Evolutionary conservation across 139 green algal genomes (phyloP).

Genomic region (Chlorella sorokiniana): DNA sequence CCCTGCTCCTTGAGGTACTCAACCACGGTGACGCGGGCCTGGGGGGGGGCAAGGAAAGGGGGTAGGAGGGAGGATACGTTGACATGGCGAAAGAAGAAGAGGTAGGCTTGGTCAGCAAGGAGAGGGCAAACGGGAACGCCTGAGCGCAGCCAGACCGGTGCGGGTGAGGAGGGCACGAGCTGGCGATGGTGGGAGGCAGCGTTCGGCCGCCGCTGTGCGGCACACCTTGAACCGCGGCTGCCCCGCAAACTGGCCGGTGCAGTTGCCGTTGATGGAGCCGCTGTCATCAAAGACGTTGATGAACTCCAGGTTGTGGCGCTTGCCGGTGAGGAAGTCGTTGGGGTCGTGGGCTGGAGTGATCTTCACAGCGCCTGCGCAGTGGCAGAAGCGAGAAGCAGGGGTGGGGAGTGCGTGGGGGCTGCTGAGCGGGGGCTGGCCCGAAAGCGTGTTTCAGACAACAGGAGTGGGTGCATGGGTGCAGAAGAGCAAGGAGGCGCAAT

Average conservation of each 20-base stretch:
- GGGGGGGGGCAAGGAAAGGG: background rate
- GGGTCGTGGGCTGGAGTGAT: conserved; percentile 98
- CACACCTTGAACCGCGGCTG: conserved; percentile 87
- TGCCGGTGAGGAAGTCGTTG: conserved; percentile 94
- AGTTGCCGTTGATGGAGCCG: conserved; percentile 80
- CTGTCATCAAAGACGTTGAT: conserved; percentile 97
- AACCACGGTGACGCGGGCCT: conserved; percentile 82
- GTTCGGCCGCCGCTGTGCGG: background rate
- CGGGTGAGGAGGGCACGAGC: too few species aligned
- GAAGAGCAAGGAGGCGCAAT: background rate
- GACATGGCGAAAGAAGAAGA: too few species aligned
- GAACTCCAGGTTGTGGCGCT: conserved; percentile 89
- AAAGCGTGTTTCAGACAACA: too few species aligned
- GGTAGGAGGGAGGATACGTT: background rate
- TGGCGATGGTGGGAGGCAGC: too few species aligned
- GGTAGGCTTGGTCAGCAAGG: too few species aligned
- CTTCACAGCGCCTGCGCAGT: conserved; percentile 72
- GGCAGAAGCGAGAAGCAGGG: background rate
- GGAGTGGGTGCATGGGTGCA: background rate
- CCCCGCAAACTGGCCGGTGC: conserved; percentile 82
- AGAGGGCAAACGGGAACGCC: too few species aligned
- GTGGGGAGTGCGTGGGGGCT: too few species aligned
- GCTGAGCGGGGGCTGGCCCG: too few species aligned
- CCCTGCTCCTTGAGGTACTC: conserved; percentile 84
- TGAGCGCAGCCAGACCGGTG: too few species aligned